A percentile compares a stretch with the other conserved stretches of the same genome.
These are phyloP conservation scores for Lichtheimia ramosa DNA, from an alignment of 371 early-diverging fungal species.

Conservation along the genomic window DNA sequence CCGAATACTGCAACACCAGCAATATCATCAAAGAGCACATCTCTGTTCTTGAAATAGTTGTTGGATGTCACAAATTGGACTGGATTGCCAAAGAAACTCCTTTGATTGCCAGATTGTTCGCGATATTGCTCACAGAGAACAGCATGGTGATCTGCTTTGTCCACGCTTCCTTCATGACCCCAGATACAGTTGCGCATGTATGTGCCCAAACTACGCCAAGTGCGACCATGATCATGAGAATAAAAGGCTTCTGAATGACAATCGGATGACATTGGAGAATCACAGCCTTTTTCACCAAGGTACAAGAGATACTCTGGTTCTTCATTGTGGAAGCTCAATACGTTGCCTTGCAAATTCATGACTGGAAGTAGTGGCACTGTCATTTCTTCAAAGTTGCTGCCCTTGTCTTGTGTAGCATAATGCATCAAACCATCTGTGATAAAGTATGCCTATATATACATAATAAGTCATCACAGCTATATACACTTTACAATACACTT, in stretches of 20 bases:
- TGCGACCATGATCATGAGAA: constrained; percentile 69
- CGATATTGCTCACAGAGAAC: constrained; percentile 74
- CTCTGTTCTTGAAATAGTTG: constrained; percentile 54
- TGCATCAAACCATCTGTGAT: constrained; percentile 62
- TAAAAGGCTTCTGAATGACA: constrained; percentile 78
- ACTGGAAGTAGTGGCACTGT: constrained; percentile 57
- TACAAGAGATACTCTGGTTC: constrained; percentile 79
- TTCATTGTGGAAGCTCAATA: constrained; percentile 82
- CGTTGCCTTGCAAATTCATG: constrained; percentile 45
- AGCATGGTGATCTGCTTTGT: constrained; percentile 40
- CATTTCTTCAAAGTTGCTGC: constrained; percentile 59
- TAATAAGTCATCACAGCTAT: not conserved
- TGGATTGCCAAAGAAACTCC: constrained; percentile 39
- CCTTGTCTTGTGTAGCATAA: constrained; percentile 73
- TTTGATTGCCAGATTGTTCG: constrained; percentile 62
- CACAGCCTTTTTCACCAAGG: constrained; percentile 65
- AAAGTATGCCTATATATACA: constrained; percentile 59
- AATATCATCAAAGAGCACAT: constrained; percentile 60
- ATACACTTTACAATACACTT: constrained; percentile 6
- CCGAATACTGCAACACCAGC: constrained; percentile 79
- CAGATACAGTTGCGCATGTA: constrained; percentile 81
- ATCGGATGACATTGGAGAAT: constrained; percentile 21
- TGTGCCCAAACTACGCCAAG: constrained; percentile 69
- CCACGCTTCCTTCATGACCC: constrained; percentile 67
- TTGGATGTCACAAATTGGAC: constrained; percentile 56